A percentile compares a stretch with the other conserved stretches of the same genome.
Conservation (phyloP, 1,284 basidiomycete species). For the Sanghuangporus weigelae region DNA sequence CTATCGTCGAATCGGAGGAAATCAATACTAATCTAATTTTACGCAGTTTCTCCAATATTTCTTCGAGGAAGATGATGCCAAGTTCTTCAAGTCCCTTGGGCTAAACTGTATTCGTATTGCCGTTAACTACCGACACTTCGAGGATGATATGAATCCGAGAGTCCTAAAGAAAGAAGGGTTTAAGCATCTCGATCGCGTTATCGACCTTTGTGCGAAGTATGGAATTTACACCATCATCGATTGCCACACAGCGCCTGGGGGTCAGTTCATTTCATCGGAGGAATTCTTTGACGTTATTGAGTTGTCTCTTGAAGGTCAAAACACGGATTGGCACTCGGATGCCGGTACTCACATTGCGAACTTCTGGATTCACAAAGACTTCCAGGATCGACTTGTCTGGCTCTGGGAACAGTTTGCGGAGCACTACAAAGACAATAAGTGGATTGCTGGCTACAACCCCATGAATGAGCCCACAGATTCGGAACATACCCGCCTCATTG, state of each 20-base stretch:
- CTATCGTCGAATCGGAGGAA: neutral
- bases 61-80: conserved; percentile 35
- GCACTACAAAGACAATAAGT: conserved; percentile 40
- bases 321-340: conserved; percentile 26
- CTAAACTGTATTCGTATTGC: conserved; percentile 34
- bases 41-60: conserved; percentile 37
- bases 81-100: conserved; percentile 33
- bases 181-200: conserved; percentile 31
- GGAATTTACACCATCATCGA: conserved; percentile 31
- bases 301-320: conserved; percentile 18
- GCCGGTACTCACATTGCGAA: conserved; percentile 23
- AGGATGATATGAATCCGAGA: conserved; percentile 30
- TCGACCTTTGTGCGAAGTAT: conserved; percentile 29
- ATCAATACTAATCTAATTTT: neutral
- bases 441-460: conserved; percentile 37
- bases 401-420: conserved; percentile 37
- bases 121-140: conserved; percentile 31
- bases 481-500: conserved; percentile 30
- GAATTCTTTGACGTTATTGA: neutral
- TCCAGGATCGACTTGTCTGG: conserved; percentile 38
- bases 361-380: conserved; percentile 42
- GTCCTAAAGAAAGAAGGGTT: conserved; percentile 28
- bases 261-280: neutral
- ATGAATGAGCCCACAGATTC: conserved; percentile 42
- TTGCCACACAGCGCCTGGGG: conserved; percentile 27